These are phyloP conservation scores for Pilatotrama ljubarskyi DNA, from an alignment of 768 basidiomycete species.

Conservation along the genomic window DNA sequence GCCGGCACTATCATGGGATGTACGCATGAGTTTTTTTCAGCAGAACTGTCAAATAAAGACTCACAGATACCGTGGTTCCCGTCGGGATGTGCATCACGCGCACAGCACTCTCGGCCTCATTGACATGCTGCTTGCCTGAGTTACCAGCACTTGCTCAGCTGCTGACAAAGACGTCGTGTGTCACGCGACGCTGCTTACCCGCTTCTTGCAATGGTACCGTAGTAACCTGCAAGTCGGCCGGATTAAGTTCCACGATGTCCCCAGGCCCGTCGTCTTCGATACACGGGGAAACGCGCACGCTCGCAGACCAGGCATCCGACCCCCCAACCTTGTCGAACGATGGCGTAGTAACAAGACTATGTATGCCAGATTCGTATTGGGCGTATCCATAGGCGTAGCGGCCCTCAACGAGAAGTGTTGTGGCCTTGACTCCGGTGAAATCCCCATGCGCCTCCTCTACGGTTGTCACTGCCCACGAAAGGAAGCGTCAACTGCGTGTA, in stretches of 20 bases:
- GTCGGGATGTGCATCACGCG: slow-evolving; percentile 21
- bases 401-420: slow-evolving; percentile 19
- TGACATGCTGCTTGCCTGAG: slow-evolving; percentile 9
- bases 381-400: slow-evolving; percentile 23
- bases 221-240: slow-evolving; percentile 19
- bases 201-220: slow-evolving; percentile 12
- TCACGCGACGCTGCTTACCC: slow-evolving; percentile 5
- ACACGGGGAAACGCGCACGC: slow-evolving; percentile 22
- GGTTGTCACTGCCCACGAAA: slow-evolving; percentile 7
- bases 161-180: background rate
- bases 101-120: slow-evolving; percentile 15
- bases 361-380: slow-evolving; percentile 23
- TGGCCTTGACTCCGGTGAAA: slow-evolving; percentile 6
- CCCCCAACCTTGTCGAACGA: slow-evolving; percentile 8
- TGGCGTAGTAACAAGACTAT: slow-evolving; percentile 15
- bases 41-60: background rate
- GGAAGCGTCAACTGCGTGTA: background rate
- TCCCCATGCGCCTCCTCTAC: slow-evolving; percentile 18
- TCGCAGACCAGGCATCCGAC: slow-evolving; percentile 15
- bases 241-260: slow-evolving; percentile 12
- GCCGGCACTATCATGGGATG: slow-evolving; percentile 21
- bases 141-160: background rate
- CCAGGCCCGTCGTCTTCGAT: slow-evolving; percentile 14
- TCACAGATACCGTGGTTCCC: slow-evolving; percentile 17
- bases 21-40: background rate